Evolutionary conservation across 257 asterid genomes (phyloP), one percentile per base, ranked within the genome.

Genomic region (Lycium ferocissimum): DNA sequence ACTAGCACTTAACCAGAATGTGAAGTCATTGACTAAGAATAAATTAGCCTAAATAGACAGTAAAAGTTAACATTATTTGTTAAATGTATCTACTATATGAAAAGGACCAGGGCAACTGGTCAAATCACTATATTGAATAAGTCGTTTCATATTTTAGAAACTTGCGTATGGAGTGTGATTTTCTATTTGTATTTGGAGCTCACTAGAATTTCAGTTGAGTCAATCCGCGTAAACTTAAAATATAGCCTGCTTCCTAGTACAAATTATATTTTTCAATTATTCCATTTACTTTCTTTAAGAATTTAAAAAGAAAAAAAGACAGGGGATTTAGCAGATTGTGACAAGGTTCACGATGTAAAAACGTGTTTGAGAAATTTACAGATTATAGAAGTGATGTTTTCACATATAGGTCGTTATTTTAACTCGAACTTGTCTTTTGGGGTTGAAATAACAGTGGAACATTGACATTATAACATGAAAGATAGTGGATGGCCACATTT

Each of bases 201-300:
- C 1, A 75, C 22, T 22, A 12, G 9, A 26, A 22, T 49, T 49
- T 75, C 14, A 49, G 22, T 20, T 5, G 13, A 75, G 62, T 75
- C 81, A 49, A 75, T 75, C 22, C 81, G 62, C 61, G 62, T 75
- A 75, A 75, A 49, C 81, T 22, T 49, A 75, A 73, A 20, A 45
- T n/a, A 73, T 22, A 51, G n/a, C 43, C 62, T 7, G 49, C 12
- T 26, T 76, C 20, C 61, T 49, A 20, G 20, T 61, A 75, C 13
- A 20, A 75, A 20, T 75, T 38, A 49, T 49, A 8, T 35, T 20
- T 1, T 47, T 11, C 47, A 49, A 38, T 13, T 45, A 26, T 76
- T 51, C 26, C 63, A 76, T 13, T 22, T 22, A 49, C 13, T 76
- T 76, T 51, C n/a, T 47, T 35, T 3, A 22, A 73, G 47, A 7